Base-by-base conservation (phyloP, 257 asterid genomes). In the Solanum lycopersicoides region DNA sequence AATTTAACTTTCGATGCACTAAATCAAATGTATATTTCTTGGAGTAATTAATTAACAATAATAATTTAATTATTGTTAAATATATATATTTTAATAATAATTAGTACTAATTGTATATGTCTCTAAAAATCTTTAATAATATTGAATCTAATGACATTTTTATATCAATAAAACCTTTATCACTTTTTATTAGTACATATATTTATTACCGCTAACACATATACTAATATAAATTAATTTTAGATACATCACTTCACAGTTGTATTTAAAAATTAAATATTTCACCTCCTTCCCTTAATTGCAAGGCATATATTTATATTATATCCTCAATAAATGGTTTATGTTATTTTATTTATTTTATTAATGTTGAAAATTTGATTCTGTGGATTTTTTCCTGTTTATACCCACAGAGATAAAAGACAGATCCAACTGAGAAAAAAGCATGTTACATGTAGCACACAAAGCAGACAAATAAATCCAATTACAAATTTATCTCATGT, bases 11-110 rank as follows among this genome's bases (percentile, higher is more conserved):
- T 1, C 23, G 23, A 53, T 14, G 1, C 59, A 15, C 9, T 50
- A 50, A 5, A 50, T 50, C 0, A 50, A 50, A 50, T 14, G 14
- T 50, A 3, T 37, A 2, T 13, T 1, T 50, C 2, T 50, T 0
- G 1, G 0, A 2, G 20, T 16, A 50, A 50, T 50, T 50, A 50
- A 50, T 50, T 18, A 2, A 15, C 0, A 6, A 1, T 15, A 50
- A 50, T 50, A 50, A 0, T 3, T 50, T 50, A 14, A 14, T 47
- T 50, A 3, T 1, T 0, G 3, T 3, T 5, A 47, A 5, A 47
- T 47, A 47, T 50, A 0, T 50, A 0, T 50, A 28, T 50, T 50
- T 50, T 50, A 14, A 0, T 3, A 0, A 0, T 0, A 47, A 5
- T 5, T 5, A 47, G 2, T 18, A 47, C 3, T 47, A 0, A 14